Percentiles rank a stretch among this genome's conserved stretches.
Evolutionary conservation across 2,329 filamentous ascomycete genomes (phyloP).

Genomic region (Aspergillus ochraceus): DNA sequence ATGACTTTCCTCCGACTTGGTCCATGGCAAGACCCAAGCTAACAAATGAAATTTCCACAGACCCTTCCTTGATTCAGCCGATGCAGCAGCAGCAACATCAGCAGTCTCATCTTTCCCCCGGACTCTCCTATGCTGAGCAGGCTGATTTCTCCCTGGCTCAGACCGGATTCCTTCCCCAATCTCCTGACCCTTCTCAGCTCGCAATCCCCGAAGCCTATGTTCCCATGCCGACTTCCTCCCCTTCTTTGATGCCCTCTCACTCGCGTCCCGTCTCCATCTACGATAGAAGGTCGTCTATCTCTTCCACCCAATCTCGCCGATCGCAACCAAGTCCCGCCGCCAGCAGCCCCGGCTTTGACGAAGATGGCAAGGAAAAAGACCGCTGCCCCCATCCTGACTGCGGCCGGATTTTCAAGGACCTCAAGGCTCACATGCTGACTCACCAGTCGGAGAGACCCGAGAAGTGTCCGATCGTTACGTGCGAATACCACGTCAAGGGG

Average conservation of each 20-base stretch:
- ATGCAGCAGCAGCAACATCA: conserved; percentile 38
- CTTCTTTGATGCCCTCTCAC: conserved; percentile 62
- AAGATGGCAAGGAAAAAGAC: conserved; percentile 64
- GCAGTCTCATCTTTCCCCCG: conserved; percentile 27
- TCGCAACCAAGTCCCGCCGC: conserved; percentile 60
- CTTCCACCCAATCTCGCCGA: conserved; percentile 67
- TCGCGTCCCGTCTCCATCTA: conserved; percentile 50
- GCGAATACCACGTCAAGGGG: conserved; percentile 88
- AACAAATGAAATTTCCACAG: conserved; percentile 34
- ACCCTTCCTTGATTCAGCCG: conserved; percentile 60
- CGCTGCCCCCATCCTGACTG: conserved; percentile 82
- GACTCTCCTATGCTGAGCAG: conserved; percentile 37
- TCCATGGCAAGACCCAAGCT: not conserved
- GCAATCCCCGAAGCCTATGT: conserved; percentile 29
- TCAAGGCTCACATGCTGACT: conserved; percentile 92
- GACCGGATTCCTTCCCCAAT: conserved; percentile 32
- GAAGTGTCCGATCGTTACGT: conserved; percentile 89
- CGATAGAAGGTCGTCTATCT: conserved; percentile 66
- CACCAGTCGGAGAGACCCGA: conserved; percentile 88
- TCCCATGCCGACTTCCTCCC: conserved; percentile 51
- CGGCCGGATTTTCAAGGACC: conserved; percentile 82
- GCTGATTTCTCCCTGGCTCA: conserved; percentile 29
- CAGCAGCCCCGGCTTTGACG: conserved; percentile 61
- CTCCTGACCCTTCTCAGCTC: conserved; percentile 38
- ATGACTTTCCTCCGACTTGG: not conserved